Conservation (phyloP, 257 asterid genomes). For the Nicotiana attenuata region DNA sequence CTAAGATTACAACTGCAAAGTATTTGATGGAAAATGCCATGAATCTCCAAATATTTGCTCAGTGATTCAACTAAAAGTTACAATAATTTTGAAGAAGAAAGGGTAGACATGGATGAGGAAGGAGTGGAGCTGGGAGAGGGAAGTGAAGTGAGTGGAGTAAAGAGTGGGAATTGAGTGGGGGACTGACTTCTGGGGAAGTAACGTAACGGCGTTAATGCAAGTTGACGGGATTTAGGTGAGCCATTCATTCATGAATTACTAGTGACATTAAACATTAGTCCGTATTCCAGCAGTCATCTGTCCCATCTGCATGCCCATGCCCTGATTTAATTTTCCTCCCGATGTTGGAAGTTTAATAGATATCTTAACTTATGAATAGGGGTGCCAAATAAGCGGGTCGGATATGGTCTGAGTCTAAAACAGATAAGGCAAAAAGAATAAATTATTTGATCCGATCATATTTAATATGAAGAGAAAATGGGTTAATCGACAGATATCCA, state of each 20-base stretch:
- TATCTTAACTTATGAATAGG: too few relatives aligned
- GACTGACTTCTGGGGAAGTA: background rate
- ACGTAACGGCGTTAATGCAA: slow-evolving; percentile 9
- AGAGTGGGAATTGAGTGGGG: slow-evolving; percentile 7
- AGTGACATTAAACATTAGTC: background rate
- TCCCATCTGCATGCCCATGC: background rate
- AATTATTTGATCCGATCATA: too few relatives aligned
- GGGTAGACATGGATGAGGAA: background rate
- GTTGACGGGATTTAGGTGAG: background rate
- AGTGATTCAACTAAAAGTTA: background rate
- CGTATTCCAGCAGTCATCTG: background rate
- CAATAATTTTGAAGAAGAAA: background rate
- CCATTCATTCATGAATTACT: background rate
- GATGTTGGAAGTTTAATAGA: background rate
- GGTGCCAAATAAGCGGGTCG: too few relatives aligned
- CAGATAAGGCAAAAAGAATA: too few relatives aligned
- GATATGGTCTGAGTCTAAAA: too few relatives aligned
- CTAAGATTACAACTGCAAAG: background rate
- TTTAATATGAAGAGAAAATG: too few relatives aligned
- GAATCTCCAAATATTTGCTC: background rate
- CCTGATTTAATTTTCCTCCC: background rate
- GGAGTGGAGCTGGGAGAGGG: background rate
- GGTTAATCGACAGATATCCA: too few relatives aligned
- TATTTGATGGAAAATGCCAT: background rate
- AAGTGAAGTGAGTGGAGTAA: slow-evolving; percentile 2